Evolutionary conservation across 805 yeast species (phyloP), one percentile per base, ranked within the genome.

Genomic region (Starmerella asiatica): DNA sequence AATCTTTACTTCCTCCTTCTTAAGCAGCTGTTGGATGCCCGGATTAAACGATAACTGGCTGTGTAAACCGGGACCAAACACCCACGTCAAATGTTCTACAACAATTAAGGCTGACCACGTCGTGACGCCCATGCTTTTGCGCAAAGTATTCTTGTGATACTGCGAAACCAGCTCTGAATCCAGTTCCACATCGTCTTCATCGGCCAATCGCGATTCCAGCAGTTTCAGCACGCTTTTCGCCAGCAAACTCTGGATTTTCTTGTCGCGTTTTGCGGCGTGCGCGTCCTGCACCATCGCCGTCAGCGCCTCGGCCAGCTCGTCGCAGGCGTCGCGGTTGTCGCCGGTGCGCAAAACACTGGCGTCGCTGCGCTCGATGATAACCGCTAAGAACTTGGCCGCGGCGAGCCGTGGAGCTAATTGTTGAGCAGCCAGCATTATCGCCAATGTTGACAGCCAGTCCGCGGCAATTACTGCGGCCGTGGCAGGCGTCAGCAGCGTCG

Each of bases 191-290:
- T 17, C 30, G 3, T 12, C 37, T 15, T 17, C 42, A 45, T 58
- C 44, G 46, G 61, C 38, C 38, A 68, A 15, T 53, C 52, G 37
- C 62, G 63, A 9, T 76, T 59, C 0, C 79, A 46, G 73, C 28
- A 57, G 57, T 30, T 68, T 55, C 16, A 75, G 72, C 43, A 76
- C 79, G 51, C 76, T 64, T 55, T 76, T 73, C 1, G 76, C 63
- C 1, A 81, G 36, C 21, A 44, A 69, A 45, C 73, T 71, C 20
- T 72, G 63, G 29, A 70, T 74, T 43, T 68, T 69, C 54, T 73
- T 76, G 45, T 75, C 81, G 51, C 71, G 73, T 48, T 78, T 78
- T 21, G 77, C 69, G 3, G 75, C 53, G 38, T 66, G 71, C 42
- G 75, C 75, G 18, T 70, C 67, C 32, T 65, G 68, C 1, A 71